Base-by-base conservation (phyloP, 106 monocot genomes). In the Posidonia australis region DNA sequence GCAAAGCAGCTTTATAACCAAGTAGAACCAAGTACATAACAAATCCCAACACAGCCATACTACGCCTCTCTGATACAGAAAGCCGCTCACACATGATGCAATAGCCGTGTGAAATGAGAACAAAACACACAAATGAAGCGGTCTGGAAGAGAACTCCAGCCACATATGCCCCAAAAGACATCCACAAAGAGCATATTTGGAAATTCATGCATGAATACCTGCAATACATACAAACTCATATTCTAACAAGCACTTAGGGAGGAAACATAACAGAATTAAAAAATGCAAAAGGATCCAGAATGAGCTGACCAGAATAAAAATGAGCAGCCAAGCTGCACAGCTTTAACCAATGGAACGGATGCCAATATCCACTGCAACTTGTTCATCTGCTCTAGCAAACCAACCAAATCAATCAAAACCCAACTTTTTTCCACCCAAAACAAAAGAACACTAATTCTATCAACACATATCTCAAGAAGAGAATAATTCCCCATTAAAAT, bases 81-180 rank as follows among this genome's bases (percentile, higher is more conserved):
- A 98, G 78, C 13, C 81, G 84, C 67, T 90, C 90, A 48, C 72
- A 87, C 73, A 70, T 78, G 75, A 98, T 91, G 75, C 90, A 98
- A 61, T 98, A 91, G 32, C 96, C 96, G 69, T 82, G 84, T 11
- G 96, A 84, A 64, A 91, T 87, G 44, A 91, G 84, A 74, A 91
- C 59, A 69, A 98, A 87, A 17, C 82, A 87, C 29, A 91, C 87
- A 47, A 87, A 78, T 27, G 77, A 80, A 13, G 82, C 70, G 42
- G 90, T 98, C 71, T 98, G 90, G 61, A 87, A 91, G 22, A 98
- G 69, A 54, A 91, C 76, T 61, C 90, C 96, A 24, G 87, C 81
- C 55, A 91, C 81, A 75, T 91, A 98, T 27, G 87, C 82, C 11
- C 96, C 96, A 69, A 90, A 98, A 10, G 90, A 87, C 66, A 98